Evolutionary conservation across 2,329 filamentous ascomycete species (phyloP), one percentile per base, ranked within the genome.

Genomic region (Oidium heveae): DNA sequence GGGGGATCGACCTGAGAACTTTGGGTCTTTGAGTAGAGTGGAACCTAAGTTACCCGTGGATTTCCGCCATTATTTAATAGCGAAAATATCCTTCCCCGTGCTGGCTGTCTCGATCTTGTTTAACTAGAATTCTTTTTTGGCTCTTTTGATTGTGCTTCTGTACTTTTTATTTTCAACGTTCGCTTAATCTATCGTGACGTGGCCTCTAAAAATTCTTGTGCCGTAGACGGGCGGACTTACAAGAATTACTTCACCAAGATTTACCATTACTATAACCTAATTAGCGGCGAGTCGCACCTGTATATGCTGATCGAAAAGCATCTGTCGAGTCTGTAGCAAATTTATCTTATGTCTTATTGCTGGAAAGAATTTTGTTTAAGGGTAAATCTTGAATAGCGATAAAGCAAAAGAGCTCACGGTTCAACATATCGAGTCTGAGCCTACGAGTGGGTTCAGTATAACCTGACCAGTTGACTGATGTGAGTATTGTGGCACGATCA

Each of bases 1-100:
- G 47, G 47, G 47, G 47, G n/a, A n/a, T 18, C 47, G 47, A 34
- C n/a, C 32, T 36, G 24, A 28, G 32, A 51, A 51, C 24, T 28
- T 51, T 18, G 47, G 22, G 22, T 34, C 47, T 20, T 36, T 51
- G 8, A 34, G 32, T 33, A 28, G 32, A 36, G 47, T 51, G 32
- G 47, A 51, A 18, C 47, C 13, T 13, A 51, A 51, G 47, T 51
- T 51, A 7, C 47, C 47, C 20, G 47, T 51, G n/a, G 47, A 51
- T 28, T 51, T n/a, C n/a, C n/a, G n/a, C n/a, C n/a, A n/a, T n/a
- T n/a, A n/a, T n/a, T n/a, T n/a, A n/a, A n/a, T n/a, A n/a, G 47
- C 47, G 32, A 51, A 51, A 7, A 51, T 51, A 36, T 51, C 47
- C n/a, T 51, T 51, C 24, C 47, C 47, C 47, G 47, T 51, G 18